Conservation (phyloP, 192 early-diverging fungal species). For the Umbelopsis vinacea region DNA sequence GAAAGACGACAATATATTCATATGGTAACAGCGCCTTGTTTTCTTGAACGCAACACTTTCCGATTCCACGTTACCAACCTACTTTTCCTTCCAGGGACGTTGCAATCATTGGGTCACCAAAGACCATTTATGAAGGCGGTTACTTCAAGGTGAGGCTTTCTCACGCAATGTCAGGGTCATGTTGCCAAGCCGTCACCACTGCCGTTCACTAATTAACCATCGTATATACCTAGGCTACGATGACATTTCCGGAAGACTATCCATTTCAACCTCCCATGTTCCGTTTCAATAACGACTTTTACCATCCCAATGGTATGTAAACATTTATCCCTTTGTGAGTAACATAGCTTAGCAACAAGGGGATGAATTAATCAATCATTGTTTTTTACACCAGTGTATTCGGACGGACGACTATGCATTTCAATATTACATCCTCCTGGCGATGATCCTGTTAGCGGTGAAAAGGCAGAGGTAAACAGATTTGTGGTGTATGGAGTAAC, state of each 20-base stretch:
- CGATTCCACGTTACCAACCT: neutral
- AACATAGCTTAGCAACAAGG: neutral
- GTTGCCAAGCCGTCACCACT: neutral
- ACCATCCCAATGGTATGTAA: constrained; percentile 75
- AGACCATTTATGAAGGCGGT: constrained; percentile 54
- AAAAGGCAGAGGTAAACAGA: constrained; percentile 34
- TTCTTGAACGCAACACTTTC: neutral
- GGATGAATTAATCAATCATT: neutral
- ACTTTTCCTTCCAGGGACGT: constrained; percentile 39
- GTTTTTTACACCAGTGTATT: constrained; percentile 60
- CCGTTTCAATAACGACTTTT: constrained; percentile 89
- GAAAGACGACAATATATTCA: constrained; percentile 49
- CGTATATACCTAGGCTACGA: constrained; percentile 55
- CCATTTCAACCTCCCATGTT: constrained; percentile 91
- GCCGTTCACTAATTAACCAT: neutral
- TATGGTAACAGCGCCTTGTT: constrained; percentile 36
- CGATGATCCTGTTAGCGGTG: constrained; percentile 88
- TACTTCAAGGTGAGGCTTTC: constrained; percentile 47
- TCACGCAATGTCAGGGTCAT: neutral
- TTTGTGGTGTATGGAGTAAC: neutral
- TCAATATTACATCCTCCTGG: constrained; percentile 95
- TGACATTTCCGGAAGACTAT: constrained; percentile 89
- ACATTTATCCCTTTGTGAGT: neutral
- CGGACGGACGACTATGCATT: constrained; percentile 92
- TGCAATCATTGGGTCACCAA: constrained; percentile 51